Base-by-base conservation (phyloP, 1,284 basidiomycete species). In the Irpex sp. region DNA sequence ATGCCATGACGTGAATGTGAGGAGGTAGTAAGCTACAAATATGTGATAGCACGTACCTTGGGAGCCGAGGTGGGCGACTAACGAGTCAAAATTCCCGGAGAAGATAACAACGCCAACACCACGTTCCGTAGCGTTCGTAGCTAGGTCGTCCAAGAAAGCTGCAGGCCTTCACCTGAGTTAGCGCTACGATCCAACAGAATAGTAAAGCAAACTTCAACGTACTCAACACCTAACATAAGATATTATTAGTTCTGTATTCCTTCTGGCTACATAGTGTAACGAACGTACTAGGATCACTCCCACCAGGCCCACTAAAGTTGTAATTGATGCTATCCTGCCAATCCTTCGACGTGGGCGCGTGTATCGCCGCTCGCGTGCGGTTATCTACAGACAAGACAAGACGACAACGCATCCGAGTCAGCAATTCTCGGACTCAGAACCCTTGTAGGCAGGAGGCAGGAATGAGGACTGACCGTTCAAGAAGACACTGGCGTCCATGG, bases 331-430 rank as follows among this genome's bases (percentile, higher is more conserved):
- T 71, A 62, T 77, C 66, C 1, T 65, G 67, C 89, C 89, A 92
- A 60, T 83, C 73, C 68, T 83, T 82, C 73, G 82, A 86, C 3
- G 81, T 85, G 3, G 89, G 89, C 0, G 88, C 89, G 72, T 92
- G 89, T n/a, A 92, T 74, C 0, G 89, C 90, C 37, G 81, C 74
- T 38, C 82, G 77, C 6, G 81, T 83, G 21, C 73, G 78, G 34
- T 79, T 76, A 67, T 89, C 87, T 88, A 8, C 47, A n/a, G 40
- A 44, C 2, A n/a, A 44, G 40, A 44, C 11, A 8, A 44, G 5
- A 44, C 11, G 40, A 44, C 11, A 6, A 31, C 31, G 31, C 31
- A 31, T 31, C 31, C 31, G 31, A 31, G 31, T 31, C 31, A 31
- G 31, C 31, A 31, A 31, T 31, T 31, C 5, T 5, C 3, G 40